A percentile compares a stretch with the other conserved stretches of the same genome.
phyloP scores from a whole-genome alignment of 345 rosid genomes.

The Sisymbrium altissimum region DNA sequence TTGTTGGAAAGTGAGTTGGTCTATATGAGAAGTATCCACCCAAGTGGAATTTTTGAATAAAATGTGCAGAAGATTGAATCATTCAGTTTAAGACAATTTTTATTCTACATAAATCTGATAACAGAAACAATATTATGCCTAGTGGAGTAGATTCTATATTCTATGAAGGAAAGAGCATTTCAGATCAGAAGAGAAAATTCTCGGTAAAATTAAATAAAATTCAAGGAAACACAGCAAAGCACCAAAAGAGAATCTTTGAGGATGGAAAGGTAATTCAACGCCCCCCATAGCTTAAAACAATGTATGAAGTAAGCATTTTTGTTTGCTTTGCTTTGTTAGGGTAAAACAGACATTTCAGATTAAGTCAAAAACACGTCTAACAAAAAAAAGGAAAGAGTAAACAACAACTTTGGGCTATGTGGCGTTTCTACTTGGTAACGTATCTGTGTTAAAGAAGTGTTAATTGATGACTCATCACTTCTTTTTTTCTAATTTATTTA shows the following conservation, averaged over 20 bases:
- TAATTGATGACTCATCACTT: neutral
- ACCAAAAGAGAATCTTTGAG: neutral
- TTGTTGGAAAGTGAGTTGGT: neutral
- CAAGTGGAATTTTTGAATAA: neutral
- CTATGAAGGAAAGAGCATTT: no score
- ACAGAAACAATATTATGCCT: neutral
- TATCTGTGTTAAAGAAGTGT: constrained; percentile 31
- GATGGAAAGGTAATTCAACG: no score
- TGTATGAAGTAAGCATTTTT: neutral
- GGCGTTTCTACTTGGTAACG: constrained; percentile 15
- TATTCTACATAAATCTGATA: neutral
- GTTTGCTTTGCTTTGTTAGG: neutral
- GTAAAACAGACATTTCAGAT: neutral
- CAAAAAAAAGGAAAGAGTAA: neutral
- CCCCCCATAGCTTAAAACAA: no score
- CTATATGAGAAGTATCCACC: neutral
- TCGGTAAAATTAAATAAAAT: neutral
- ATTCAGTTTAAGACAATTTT: neutral
- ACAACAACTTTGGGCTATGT: constrained; percentile 1
- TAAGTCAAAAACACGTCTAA: constrained; percentile 35
- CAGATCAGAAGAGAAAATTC: neutral
- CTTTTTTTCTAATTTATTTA: neutral
- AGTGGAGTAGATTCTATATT: neutral
- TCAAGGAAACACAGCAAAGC: neutral
- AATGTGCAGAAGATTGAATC: neutral